A percentile compares a stretch with the other conserved stretches of the same genome.
These are phyloP conservation scores for Lipomyces kockii DNA, from an alignment of 805 yeast genomes.

Conservation along the genomic window DNA sequence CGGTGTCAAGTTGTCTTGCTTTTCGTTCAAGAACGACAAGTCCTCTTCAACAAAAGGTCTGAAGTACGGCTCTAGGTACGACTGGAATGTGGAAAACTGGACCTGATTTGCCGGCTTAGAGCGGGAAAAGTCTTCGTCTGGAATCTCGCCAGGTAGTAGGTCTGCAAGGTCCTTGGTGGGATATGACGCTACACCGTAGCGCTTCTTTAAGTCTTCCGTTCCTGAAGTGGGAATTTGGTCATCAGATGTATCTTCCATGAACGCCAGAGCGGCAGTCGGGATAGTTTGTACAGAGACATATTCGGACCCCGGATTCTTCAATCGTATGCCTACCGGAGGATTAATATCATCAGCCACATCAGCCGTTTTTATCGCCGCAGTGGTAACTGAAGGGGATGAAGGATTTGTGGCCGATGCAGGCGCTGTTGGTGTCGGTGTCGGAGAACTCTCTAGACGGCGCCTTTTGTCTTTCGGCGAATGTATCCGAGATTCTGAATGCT, in stretches of 20 bases:
- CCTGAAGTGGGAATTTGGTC: conserved; percentile 60
- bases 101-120: conserved; percentile 89
- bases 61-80: conserved; percentile 84
- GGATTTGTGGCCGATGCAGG: background rate
- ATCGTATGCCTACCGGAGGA: background rate
- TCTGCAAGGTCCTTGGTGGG: conserved; percentile 78
- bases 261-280: conserved; percentile 33
- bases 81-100: conserved; percentile 83
- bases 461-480: conserved; percentile 1
- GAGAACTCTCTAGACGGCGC: conserved; percentile 3
- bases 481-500: background rate
- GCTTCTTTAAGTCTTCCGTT: conserved; percentile 70
- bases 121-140: conserved; percentile 82
- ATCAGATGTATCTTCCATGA: conserved; percentile 20
- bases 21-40: conserved; percentile 67
- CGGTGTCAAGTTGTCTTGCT: conserved; percentile 52
- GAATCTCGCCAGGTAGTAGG: conserved; percentile 84
- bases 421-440: background rate
- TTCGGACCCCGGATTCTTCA: conserved; percentile 34
- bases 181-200: conserved; percentile 87
- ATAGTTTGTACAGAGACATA: conserved; percentile 34
- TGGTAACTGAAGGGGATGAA: background rate
- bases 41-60: conserved; percentile 82
- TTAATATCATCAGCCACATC: background rate
- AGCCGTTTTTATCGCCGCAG: background rate